These are phyloP conservation scores for Phylloboletellus chloephorus DNA, from an alignment of 1,284 basidiomycete species.

Conservation along the genomic window DNA sequence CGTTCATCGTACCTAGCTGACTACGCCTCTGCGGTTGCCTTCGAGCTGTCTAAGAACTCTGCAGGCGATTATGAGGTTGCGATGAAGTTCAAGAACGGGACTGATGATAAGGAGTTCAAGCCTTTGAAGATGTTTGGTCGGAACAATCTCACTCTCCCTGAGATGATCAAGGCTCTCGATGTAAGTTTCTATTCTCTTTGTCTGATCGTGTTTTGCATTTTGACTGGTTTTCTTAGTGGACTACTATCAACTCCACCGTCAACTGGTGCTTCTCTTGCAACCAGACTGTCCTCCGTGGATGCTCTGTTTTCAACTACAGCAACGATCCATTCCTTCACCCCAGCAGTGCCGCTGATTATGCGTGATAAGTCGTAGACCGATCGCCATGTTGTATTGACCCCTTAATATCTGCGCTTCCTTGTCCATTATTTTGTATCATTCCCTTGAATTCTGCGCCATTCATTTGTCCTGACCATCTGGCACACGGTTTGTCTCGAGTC, in stretches of 20 bases:
- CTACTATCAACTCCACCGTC: constrained; percentile 25
- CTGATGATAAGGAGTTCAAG: constrained; percentile 26
- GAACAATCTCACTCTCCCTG: constrained; percentile 28
- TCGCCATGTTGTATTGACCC: too few relatives aligned
- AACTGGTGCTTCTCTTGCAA: constrained; percentile 34
- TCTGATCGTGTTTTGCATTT: background rate
- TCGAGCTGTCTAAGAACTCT: constrained; percentile 37
- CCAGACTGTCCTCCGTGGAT: constrained; percentile 30
- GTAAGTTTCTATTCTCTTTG: constrained; percentile 16
- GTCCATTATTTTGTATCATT: too few relatives aligned
- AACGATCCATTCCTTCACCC: constrained; percentile 28
- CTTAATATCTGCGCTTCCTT: too few relatives aligned
- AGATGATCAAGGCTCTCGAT: constrained; percentile 33
- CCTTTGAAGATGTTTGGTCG: constrained; percentile 30
- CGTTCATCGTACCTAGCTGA: constrained; percentile 34
- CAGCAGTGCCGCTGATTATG: background rate
- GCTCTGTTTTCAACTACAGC: constrained; percentile 31
- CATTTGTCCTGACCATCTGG: too few relatives aligned
- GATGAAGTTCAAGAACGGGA: constrained; percentile 51
- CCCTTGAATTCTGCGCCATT: too few relatives aligned
- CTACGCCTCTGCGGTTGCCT: constrained; percentile 43
- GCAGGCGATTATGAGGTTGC: constrained; percentile 24
- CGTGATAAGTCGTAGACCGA: too few relatives aligned
- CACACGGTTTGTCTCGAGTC: too few relatives aligned
- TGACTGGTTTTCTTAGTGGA: constrained; percentile 20